These are phyloP conservation scores for Sorghum bicolor DNA, from an alignment of 176 grass and related monocot species.

Conservation along the genomic window Sorghum_bicolor_NCBIv3 NC_012876.2:51444001-51444500, in stretches of 20 bases:
- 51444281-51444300: background rate
- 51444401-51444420: background rate
- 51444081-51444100: constrained; percentile 2
- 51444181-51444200: background rate
- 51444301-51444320: background rate
- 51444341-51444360: background rate
- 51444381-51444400: background rate
- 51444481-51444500: background rate
- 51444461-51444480: background rate
- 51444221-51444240: background rate
- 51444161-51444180: background rate
- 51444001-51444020: background rate
- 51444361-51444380: background rate
- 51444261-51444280: background rate
- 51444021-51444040: constrained; percentile 6
- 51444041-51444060: background rate
- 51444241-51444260: background rate
- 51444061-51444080: background rate
- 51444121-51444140: background rate
- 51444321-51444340: background rate
- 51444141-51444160: background rate
- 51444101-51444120: background rate
- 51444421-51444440: background rate
- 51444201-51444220: background rate
- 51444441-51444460: background rate